Conservation (phyloP, 2,329 filamentous ascomycete species). For the Talaromyces islandicus region DNA sequence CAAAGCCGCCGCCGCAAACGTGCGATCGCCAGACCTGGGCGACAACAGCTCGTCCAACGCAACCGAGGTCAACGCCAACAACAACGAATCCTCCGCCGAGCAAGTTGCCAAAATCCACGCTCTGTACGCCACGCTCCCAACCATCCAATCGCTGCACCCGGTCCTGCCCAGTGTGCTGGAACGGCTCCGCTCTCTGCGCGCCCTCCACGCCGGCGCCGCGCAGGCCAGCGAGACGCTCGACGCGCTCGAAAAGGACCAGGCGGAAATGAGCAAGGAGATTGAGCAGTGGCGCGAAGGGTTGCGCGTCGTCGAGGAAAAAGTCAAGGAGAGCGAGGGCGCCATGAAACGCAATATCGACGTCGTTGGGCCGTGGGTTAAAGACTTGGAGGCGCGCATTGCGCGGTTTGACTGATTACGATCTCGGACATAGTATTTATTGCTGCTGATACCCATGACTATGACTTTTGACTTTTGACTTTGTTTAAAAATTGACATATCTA, state of each 20-base stretch:
- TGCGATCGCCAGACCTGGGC: slow-evolving; percentile 18
- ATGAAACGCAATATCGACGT: slow-evolving; percentile 75
- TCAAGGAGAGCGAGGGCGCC: slow-evolving; percentile 62
- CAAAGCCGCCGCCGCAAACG: slow-evolving; percentile 24
- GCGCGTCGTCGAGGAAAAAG: slow-evolving; percentile 68
- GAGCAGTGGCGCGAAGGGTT: slow-evolving; percentile 79
- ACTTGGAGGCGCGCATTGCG: slow-evolving; percentile 70
- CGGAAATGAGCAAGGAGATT: slow-evolving; percentile 76
- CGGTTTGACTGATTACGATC: slow-evolving; percentile 39
- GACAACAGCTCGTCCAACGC: slow-evolving; percentile 20
- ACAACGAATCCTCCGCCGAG: slow-evolving; percentile 46
- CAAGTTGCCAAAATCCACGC: slow-evolving; percentile 84
- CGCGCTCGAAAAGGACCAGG: slow-evolving; percentile 71
- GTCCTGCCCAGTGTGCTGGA: slow-evolving; percentile 81
- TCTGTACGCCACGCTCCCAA: slow-evolving; percentile 80
- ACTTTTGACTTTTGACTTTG: not conserved
- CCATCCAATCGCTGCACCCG: slow-evolving; percentile 79
- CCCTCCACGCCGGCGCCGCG: slow-evolving; percentile 82
- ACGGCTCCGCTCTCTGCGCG: slow-evolving; percentile 72
- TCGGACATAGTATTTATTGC: not conserved
- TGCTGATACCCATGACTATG: not conserved
- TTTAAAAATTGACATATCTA: not conserved
- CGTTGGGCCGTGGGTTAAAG: slow-evolving; percentile 86
- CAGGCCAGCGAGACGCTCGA: slow-evolving; percentile 71
- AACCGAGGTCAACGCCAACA: slow-evolving; percentile 50